These are phyloP conservation scores for Dactylonectria estremocensis DNA, from an alignment of 2,329 filamentous ascomycete genomes.

Conservation along the genomic window DNA sequence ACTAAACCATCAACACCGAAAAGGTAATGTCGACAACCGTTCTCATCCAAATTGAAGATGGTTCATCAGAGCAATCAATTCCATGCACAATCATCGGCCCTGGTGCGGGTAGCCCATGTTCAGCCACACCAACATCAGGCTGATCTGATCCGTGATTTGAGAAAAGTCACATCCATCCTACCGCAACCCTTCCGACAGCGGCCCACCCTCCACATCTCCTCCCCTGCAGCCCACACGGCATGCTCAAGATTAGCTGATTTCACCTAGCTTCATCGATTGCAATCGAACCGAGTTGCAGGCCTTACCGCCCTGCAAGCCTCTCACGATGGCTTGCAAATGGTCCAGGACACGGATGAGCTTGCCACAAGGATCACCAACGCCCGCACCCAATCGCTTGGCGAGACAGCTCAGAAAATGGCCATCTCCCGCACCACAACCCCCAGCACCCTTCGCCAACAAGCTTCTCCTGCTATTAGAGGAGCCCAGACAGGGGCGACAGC, in stretches of 20 bases:
- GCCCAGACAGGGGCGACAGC: background rate
- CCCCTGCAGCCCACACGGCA: background rate
- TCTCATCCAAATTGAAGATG: background rate
- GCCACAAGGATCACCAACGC: background rate
- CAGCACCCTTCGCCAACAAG: background rate
- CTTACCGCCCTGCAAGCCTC: background rate
- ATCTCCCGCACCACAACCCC: conserved; percentile 1
- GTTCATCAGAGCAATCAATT: background rate
- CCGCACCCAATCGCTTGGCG: conserved; percentile 1
- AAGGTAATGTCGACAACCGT: background rate
- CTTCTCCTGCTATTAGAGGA: background rate
- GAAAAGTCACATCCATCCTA: background rate
- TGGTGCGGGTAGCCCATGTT: background rate
- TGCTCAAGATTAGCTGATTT: conserved; percentile 15
- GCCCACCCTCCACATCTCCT: background rate
- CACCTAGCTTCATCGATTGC: conserved; percentile 5
- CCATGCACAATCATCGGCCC: background rate
- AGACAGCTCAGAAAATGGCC: background rate
- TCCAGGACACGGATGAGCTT: background rate
- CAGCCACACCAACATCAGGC: background rate
- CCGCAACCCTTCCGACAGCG: background rate
- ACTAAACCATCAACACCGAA: background rate
- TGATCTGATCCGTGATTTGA: too few relatives aligned
- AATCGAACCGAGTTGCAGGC: background rate
- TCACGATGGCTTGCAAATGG: background rate